A percentile compares a stretch with the other conserved stretches of the same genome.
Conservation (phyloP, 768 basidiomycete species). For the Aureoboletus auriporus region DNA sequence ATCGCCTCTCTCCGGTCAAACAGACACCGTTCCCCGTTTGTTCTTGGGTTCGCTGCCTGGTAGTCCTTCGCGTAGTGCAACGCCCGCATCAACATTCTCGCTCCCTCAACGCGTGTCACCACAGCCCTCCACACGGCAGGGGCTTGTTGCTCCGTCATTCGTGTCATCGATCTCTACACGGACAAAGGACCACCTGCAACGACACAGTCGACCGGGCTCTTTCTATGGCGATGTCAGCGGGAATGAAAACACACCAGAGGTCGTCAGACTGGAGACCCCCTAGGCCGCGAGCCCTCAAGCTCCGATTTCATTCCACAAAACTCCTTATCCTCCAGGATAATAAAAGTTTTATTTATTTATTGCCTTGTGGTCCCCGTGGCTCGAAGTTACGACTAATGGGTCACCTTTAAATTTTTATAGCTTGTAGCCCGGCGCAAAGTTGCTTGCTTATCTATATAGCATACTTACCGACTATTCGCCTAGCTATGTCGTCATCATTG, state of each 20-base stretch:
- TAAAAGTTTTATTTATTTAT: constrained; percentile 14
- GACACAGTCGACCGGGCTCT: constrained; percentile 18
- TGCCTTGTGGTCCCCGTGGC: constrained; percentile 8
- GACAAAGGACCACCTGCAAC: constrained; percentile 10
- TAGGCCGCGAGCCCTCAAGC: constrained; percentile 3
- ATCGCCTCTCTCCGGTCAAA: constrained; percentile 18
- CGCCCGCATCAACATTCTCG: constrained; percentile 9
- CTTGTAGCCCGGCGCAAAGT: constrained; percentile 17
- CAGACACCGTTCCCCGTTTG: constrained; percentile 17
- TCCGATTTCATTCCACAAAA: constrained; percentile 8
- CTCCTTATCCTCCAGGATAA: neutral
- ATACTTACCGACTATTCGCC: constrained; percentile 17
- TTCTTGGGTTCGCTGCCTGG: constrained; percentile 10
- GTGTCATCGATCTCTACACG: constrained; percentile 15
- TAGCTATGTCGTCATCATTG: neutral
- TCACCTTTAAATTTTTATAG: neutral
- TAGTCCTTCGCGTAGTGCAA: constrained; percentile 14
- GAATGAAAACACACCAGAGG: constrained; percentile 24
- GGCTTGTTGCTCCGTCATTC: constrained; percentile 17
- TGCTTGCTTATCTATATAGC: constrained; percentile 20
- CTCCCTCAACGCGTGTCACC: constrained; percentile 23
- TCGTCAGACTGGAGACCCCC: constrained; percentile 5
- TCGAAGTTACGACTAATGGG: constrained; percentile 4
- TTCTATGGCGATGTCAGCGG: constrained; percentile 26
- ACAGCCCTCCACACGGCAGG: constrained; percentile 29